phyloP scores from a whole-genome alignment of 2,329 filamentous ascomycete genomes.

The Thelonectria blattea region DNA sequence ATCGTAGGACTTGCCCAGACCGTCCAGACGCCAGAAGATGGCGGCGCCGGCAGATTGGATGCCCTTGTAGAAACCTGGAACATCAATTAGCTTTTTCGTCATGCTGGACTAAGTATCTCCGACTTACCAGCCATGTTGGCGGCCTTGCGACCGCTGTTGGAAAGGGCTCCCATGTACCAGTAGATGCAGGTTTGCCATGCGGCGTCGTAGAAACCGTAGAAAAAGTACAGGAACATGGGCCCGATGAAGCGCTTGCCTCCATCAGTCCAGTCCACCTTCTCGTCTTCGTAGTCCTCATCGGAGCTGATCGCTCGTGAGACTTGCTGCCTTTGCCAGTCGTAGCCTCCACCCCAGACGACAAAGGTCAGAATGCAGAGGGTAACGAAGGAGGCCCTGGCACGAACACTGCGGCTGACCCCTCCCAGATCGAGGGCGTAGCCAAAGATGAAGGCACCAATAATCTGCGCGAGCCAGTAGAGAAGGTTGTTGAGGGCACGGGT shows the following conservation, averaged over 20 bases:
- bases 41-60: constrained; percentile 39
- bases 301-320: constrained; percentile 48
- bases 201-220: constrained; percentile 72
- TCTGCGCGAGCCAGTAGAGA: constrained; percentile 63
- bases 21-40: constrained; percentile 39
- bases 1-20: constrained; percentile 60
- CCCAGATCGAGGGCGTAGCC: constrained; percentile 53
- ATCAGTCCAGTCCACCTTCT: constrained; percentile 51
- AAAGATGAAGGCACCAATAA: constrained; percentile 57
- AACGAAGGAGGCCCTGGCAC: constrained; percentile 54
- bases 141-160: constrained; percentile 87
- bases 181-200: constrained; percentile 61
- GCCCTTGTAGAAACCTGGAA: constrained; percentile 76
- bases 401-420: constrained; percentile 49
- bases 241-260: constrained; percentile 58
- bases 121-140: constrained; percentile 72
- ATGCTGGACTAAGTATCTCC: not conserved
- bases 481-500: constrained; percentile 61
- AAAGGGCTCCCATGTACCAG: constrained; percentile 83
- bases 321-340: constrained; percentile 67
- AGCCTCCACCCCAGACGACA: constrained; percentile 66
- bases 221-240: constrained; percentile 73
- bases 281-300: constrained; percentile 42
- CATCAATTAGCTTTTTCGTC: constrained; percentile 1
- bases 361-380: constrained; percentile 56